Evolutionary conservation across 2,329 filamentous ascomycete genomes (phyloP).

Genomic region (Dichotomopilus funicola): DNA sequence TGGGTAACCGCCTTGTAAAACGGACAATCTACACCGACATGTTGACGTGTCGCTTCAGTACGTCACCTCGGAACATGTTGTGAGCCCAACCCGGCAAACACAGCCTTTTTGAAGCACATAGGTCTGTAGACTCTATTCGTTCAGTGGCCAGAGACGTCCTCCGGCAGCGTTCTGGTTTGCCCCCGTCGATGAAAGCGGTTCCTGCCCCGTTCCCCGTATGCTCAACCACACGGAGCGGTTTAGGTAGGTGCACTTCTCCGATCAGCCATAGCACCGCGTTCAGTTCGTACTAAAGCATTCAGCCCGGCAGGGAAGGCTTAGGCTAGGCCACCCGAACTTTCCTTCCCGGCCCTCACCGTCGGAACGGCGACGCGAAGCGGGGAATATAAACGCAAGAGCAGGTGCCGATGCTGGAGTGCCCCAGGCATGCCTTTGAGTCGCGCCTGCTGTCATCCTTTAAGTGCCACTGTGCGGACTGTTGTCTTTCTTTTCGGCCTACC

Average conservation of each 20-base stretch:
- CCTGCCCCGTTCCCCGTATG: too few relatives aligned
- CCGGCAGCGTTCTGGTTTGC: slow-evolving; percentile 4
- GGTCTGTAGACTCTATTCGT: slow-evolving; percentile 11
- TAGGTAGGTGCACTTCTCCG: neutral
- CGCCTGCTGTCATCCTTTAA: slow-evolving; percentile 18
- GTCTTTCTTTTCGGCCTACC: neutral
- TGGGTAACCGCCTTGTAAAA: slow-evolving; percentile 5
- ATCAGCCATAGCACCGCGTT: slow-evolving; percentile 17
- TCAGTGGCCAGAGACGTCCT: slow-evolving; percentile 5
- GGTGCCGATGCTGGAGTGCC: slow-evolving; percentile 17
- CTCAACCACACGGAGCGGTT: too few relatives aligned
- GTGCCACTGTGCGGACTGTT: slow-evolving; percentile 18
- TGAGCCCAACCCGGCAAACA: slow-evolving; percentile 15
- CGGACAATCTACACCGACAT: slow-evolving; percentile 22
- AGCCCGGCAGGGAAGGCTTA: neutral
- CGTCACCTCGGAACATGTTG: slow-evolving; percentile 15
- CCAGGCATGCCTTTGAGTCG: slow-evolving; percentile 21
- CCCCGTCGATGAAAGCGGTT: neutral
- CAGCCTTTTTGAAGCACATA: slow-evolving; percentile 11
- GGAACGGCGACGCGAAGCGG: slow-evolving; percentile 7
- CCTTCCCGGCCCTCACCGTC: slow-evolving; percentile 7
- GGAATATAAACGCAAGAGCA: slow-evolving; percentile 22
- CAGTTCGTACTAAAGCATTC: slow-evolving; percentile 2
- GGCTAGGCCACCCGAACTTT: neutral
- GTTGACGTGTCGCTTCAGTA: slow-evolving; percentile 23